Percentiles rank a stretch among this genome's conserved stretches.
Evolutionary conservation across 2,329 filamentous ascomycete species (phyloP).

Genomic region (Nigrograna mackinnonii): DNA sequence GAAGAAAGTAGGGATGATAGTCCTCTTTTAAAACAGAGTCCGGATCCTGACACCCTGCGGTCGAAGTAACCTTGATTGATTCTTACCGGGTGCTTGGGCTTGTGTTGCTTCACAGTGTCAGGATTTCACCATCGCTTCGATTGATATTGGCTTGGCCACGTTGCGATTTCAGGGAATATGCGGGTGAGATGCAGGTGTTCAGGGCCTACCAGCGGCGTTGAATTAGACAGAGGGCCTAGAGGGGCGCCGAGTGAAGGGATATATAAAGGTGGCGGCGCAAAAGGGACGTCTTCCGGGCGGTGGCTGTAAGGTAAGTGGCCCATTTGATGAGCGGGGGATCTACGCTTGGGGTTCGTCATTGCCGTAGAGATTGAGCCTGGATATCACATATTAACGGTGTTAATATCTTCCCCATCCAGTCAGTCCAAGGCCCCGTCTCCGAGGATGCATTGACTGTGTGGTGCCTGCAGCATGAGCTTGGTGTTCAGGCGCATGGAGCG

Average conservation of each 20-base stretch:
- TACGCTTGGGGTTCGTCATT: constrained; percentile 1
- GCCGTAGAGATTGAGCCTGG: constrained; percentile 8
- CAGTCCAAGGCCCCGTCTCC: too few species aligned
- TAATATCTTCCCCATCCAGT: not conserved
- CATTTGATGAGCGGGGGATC: constrained; percentile 13
- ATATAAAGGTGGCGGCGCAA: constrained; percentile 5
- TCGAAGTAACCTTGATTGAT: too few species aligned
- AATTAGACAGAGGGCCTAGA: not conserved
- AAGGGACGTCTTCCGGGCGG: constrained; percentile 5
- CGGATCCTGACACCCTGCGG: too few species aligned
- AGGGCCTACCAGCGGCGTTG: too few species aligned
- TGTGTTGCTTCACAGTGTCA: constrained; percentile 1
- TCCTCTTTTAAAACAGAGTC: too few species aligned
- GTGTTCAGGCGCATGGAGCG: constrained; percentile 4
- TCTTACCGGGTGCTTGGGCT: constrained; percentile 6
- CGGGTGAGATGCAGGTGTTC: not conserved
- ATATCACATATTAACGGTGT: constrained; percentile 10
- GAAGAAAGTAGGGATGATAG: too few species aligned
- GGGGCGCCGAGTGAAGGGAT: not conserved
- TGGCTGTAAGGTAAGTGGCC: constrained; percentile 3
- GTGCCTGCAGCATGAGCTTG: too few species aligned
- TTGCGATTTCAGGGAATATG: not conserved
- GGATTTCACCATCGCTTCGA: not conserved
- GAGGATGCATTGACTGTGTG: too few species aligned
- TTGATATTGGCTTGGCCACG: not conserved